A percentile compares a stretch with the other conserved stretches of the same genome.
Conservation (phyloP, 495 filamentous ascomycete species). For the Aspergillus mulundensis region DNA sequence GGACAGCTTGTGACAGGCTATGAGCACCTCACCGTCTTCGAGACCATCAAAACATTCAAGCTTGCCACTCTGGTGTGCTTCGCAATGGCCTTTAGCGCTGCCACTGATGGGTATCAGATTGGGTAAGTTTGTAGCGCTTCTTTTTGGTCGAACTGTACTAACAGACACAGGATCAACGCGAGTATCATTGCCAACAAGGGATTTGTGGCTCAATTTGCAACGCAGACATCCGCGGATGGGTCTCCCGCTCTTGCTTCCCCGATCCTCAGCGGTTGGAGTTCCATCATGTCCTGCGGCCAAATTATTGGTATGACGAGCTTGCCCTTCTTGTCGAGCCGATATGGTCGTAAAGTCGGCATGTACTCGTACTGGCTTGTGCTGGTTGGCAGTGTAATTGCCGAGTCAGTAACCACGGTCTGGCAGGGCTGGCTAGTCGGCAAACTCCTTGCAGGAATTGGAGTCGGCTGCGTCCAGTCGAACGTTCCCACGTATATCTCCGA, state of each 20-base stretch:
- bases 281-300: slow-evolving; percentile 11
- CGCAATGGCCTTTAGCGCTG: slow-evolving; percentile 14
- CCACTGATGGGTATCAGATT: slow-evolving; percentile 14
- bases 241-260: slow-evolving; percentile 8
- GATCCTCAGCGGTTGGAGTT: slow-evolving; percentile 12
- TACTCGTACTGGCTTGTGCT: slow-evolving; percentile 31
- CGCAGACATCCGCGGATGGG: neutral
- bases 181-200: slow-evolving; percentile 14
- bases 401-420: neutral
- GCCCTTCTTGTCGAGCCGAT: slow-evolving; percentile 11
- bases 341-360: slow-evolving; percentile 30
- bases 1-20: slow-evolving; percentile 6
- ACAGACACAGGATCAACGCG: slow-evolving; percentile 9
- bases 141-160: neutral
- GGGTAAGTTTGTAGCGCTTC: neutral
- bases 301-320: slow-evolving; percentile 12
- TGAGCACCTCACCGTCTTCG: neutral
- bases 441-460: neutral
- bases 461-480: neutral
- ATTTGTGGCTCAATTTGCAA: slow-evolving; percentile 11
- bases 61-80: slow-evolving; percentile 9
- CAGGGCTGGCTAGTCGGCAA: neutral
- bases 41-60: slow-evolving; percentile 10
- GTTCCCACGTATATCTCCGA: neutral
- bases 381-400: slow-evolving; percentile 20